Evolutionary conservation across 163 green algal genomes (phyloP).

Genomic region (Prototheca wickerhamii): DNA sequence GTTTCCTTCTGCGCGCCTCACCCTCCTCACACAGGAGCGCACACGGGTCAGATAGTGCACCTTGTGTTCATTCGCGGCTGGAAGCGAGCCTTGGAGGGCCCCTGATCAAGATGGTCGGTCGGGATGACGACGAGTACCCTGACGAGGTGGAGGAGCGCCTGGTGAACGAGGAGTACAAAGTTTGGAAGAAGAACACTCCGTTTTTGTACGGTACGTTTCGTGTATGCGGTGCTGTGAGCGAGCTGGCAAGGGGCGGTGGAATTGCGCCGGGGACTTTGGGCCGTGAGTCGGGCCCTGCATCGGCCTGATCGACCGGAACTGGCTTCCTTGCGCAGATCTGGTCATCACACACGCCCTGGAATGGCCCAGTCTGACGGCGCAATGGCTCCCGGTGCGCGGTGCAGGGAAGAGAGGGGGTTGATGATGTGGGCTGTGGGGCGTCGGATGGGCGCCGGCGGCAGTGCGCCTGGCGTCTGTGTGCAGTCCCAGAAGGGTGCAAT

Average conservation of each 20-base stretch:
- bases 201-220: constrained; percentile 96
- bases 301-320: not conserved
- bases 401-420: not conserved
- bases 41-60: too few relatives aligned
- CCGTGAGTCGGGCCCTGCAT: not conserved
- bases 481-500: too few relatives aligned
- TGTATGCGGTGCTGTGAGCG: too few relatives aligned
- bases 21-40: too few relatives aligned
- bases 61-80: too few relatives aligned
- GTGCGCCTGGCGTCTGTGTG: not conserved
- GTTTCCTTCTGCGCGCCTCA: too few relatives aligned
- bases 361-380: constrained; percentile 94
- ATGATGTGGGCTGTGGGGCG: not conserved
- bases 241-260: too few relatives aligned
- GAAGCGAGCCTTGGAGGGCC: too few relatives aligned
- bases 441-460: too few relatives aligned
- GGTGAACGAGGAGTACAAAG: constrained; percentile 99
- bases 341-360: constrained; percentile 98
- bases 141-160: constrained; percentile 78
- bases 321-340: constrained; percentile 65
- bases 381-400: constrained; percentile 88
- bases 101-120: not conserved
- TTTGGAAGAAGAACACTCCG: constrained; percentile 99
- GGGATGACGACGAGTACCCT: constrained; percentile 43
- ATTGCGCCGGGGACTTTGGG: not conserved